A percentile compares a stretch with the other conserved stretches of the same genome.
Conservation (phyloP, 805 yeast genomes). For the Vanderwaltozyma yarrowii region DNA sequence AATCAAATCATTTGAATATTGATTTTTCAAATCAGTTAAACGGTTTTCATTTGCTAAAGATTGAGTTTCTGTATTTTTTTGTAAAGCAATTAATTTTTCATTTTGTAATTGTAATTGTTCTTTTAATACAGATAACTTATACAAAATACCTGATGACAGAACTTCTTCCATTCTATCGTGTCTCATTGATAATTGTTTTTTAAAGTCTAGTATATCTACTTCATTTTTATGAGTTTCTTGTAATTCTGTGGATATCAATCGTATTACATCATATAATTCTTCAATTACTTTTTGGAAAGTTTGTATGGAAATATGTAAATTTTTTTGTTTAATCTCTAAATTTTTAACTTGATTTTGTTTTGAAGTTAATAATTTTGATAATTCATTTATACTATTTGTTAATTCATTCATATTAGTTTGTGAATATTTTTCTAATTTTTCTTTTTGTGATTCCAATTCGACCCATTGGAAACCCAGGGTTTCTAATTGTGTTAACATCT, state of each 20-base stretch:
- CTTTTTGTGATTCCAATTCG: conserved; percentile 49
- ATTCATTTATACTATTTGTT: conserved; percentile 41
- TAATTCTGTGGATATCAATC: conserved; percentile 39
- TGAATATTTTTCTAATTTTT: conserved; percentile 48
- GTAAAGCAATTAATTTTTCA: conserved; percentile 38
- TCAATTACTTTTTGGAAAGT: conserved; percentile 37
- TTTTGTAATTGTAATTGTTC: conserved; percentile 43
- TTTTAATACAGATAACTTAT: conserved; percentile 30
- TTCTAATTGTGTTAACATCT: conserved; percentile 48
- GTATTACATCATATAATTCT: conserved; percentile 22
- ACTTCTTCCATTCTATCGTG: conserved; percentile 31
- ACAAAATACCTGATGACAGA: conserved; percentile 33
- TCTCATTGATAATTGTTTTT: conserved; percentile 36
- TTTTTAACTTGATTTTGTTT: conserved; percentile 32
- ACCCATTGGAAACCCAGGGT: conserved; percentile 46
- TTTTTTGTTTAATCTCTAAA: conserved; percentile 40
- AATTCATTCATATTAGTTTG: conserved; percentile 51
- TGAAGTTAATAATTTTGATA: conserved; percentile 34
- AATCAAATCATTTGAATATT: conserved; percentile 39
- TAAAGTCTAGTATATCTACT: conserved; percentile 39
- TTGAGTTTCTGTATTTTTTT: conserved; percentile 34
- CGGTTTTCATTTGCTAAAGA: conserved; percentile 37
- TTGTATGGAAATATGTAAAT: conserved; percentile 44
- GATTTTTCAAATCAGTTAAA: conserved; percentile 35
- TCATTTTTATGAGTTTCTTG: conserved; percentile 31